Conservation (phyloP, 345 rosid genomes). For the Murraya koenigii region DNA sequence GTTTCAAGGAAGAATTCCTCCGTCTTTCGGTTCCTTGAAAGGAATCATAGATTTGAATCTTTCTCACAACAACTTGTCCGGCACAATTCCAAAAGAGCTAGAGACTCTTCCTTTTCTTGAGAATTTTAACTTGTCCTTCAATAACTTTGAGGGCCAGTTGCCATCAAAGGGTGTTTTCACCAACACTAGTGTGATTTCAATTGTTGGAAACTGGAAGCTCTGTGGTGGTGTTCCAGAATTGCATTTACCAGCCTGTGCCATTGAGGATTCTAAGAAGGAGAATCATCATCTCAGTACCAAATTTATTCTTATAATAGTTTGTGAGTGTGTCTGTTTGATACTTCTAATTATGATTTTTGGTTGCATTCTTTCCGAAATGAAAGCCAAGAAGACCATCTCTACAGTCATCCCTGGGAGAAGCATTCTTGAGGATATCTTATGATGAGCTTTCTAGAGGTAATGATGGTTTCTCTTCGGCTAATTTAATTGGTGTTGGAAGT, state of each 20-base stretch:
- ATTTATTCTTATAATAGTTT: background rate
- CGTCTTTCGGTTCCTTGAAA: conserved; percentile 13
- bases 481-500: conserved; percentile 24
- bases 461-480: conserved; percentile 1
- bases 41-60: conserved; percentile 18
- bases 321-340: background rate
- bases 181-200: conserved; percentile 8
- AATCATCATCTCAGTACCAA: background rate
- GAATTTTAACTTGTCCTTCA: conserved; percentile 19
- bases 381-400: background rate
- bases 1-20: conserved; percentile 18
- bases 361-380: background rate
- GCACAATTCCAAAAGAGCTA: conserved; percentile 14
- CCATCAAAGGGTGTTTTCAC: conserved; percentile 15
- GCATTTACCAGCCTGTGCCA: conserved; percentile 1
- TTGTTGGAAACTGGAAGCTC: conserved; percentile 15
- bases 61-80: conserved; percentile 20
- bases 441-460: conserved; percentile 12
- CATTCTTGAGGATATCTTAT: conserved; percentile 8
- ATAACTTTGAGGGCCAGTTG: conserved; percentile 20
- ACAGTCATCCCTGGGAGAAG: background rate
- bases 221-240: conserved; percentile 15
- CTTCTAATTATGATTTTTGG: background rate
- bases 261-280: background rate
- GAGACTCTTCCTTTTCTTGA: background rate